Evolutionary conservation across 768 basidiomycete species (phyloP).

Genomic region (Mycena rebaudengoi): DNA sequence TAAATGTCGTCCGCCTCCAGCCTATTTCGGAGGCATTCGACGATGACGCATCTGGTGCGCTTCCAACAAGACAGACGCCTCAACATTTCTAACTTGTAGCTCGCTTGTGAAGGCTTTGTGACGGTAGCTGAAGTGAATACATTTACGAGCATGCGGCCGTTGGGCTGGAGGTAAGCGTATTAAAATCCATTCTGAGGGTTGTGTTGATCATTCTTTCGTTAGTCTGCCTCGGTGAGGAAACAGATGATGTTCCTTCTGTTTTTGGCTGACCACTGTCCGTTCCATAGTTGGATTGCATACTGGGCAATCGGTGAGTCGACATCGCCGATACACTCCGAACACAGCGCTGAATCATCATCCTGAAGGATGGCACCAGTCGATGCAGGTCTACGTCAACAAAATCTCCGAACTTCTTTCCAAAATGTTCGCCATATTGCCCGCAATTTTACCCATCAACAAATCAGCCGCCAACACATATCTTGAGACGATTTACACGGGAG

Average conservation of each 20-base stretch:
- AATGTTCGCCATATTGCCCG: conserved; percentile 17
- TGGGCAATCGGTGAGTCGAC: too few species aligned
- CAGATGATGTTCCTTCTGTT: too few species aligned
- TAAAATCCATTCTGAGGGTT: too few species aligned
- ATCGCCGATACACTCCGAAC: too few species aligned
- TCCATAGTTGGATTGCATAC: too few species aligned
- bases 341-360: too few species aligned
- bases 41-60: conserved; percentile 48
- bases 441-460: conserved; percentile 9
- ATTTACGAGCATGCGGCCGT: conserved; percentile 15
- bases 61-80: conserved; percentile 41
- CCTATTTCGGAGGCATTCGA: conserved; percentile 50
- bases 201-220: too few species aligned
- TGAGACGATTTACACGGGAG: background rate
- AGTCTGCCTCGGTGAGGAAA: too few species aligned
- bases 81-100: background rate
- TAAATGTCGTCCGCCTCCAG: conserved; percentile 40
- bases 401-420: conserved; percentile 2
- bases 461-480: conserved; percentile 7
- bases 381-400: conserved; percentile 1
- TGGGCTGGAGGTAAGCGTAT: conserved; percentile 23
- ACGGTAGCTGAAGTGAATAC: conserved; percentile 21
- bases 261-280: too few species aligned
- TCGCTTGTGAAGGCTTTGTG: background rate
- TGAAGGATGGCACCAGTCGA: too few species aligned